phyloP scores from a whole-genome alignment of 2,329 filamentous ascomycete genomes.

The Sporothrix humicola region DNA sequence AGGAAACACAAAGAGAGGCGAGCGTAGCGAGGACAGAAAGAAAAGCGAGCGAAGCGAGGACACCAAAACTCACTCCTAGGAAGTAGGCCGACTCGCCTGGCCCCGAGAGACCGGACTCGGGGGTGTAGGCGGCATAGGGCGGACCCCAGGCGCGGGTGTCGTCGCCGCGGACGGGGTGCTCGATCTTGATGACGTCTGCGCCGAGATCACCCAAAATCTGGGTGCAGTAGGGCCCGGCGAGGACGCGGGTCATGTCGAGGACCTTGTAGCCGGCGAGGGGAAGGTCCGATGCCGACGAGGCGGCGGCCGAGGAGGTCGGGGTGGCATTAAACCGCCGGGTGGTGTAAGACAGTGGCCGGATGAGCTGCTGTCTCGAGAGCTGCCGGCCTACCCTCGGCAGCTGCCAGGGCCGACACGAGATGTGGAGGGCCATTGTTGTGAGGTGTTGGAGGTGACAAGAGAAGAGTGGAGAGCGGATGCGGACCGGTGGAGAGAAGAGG shows the following conservation, averaged over 20 bases:
- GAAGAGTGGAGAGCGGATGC: not conserved
- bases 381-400: not conserved
- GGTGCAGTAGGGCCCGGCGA: conserved; percentile 97
- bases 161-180: conserved; percentile 88
- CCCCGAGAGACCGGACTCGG: conserved; percentile 63
- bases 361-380: no score
- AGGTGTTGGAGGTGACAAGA: not conserved
- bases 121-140: conserved; percentile 81
- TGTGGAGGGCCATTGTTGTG: not conserved
- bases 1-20: not conserved
- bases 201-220: conserved; percentile 95
- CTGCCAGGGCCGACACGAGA: not conserved
- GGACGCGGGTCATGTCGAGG: conserved; percentile 93
- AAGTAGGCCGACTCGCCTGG: conserved; percentile 96
- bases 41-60: not conserved
- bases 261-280: conserved; percentile 87
- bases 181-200: conserved; percentile 95
- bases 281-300: conserved; percentile 42
- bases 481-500: not conserved
- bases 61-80: conserved; percentile 66
- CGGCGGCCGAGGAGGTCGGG: not conserved
- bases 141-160: conserved; percentile 97
- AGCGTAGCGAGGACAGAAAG: not conserved
- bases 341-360: conserved; percentile 2
- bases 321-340: conserved; percentile 7